These are phyloP conservation scores for Pseudoperonospora humuli DNA, from an alignment of 352 stramenopile genomes.

Conservation along the genomic window DNA sequence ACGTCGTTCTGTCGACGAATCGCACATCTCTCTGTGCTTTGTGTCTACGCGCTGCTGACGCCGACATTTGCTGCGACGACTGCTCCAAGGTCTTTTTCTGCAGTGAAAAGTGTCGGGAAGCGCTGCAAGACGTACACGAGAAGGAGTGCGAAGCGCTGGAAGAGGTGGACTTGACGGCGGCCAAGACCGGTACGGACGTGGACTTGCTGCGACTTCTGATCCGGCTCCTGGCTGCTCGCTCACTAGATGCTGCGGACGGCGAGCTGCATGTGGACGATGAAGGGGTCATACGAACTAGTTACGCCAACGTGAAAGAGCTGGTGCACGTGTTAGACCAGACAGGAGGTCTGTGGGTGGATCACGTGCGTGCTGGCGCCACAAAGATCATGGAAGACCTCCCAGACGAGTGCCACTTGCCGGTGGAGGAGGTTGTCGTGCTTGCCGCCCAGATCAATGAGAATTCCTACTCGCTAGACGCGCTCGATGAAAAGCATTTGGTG, in stretches of 20 bases:
- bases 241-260: conserved; percentile 13
- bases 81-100: conserved; percentile 43
- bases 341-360: conserved; percentile 19
- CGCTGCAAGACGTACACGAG: conserved; percentile 30
- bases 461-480: conserved; percentile 34
- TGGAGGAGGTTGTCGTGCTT: conserved; percentile 36
- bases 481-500: conserved; percentile 30
- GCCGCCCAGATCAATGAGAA: conserved; percentile 51
- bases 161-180: conserved; percentile 33
- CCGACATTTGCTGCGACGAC: conserved; percentile 47
- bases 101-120: conserved; percentile 30
- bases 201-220: conserved; percentile 38
- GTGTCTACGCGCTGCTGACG: conserved; percentile 30
- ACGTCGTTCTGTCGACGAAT: conserved; percentile 27
- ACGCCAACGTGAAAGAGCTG: conserved; percentile 30
- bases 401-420: conserved; percentile 27
- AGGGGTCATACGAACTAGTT: conserved; percentile 18
- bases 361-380: conserved; percentile 24
- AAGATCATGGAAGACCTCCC: conserved; percentile 30
- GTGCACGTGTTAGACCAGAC: conserved; percentile 31
- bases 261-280: conserved; percentile 16
- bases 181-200: conserved; percentile 31
- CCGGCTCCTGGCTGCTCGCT: conserved; percentile 27
- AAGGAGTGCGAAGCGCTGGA: conserved; percentile 39
- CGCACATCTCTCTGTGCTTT: conserved; percentile 30